A percentile compares a stretch with the other conserved stretches of the same genome.
Evolutionary conservation across 768 basidiomycete species (phyloP).

Genomic region (Termitomyces heimii): DNA sequence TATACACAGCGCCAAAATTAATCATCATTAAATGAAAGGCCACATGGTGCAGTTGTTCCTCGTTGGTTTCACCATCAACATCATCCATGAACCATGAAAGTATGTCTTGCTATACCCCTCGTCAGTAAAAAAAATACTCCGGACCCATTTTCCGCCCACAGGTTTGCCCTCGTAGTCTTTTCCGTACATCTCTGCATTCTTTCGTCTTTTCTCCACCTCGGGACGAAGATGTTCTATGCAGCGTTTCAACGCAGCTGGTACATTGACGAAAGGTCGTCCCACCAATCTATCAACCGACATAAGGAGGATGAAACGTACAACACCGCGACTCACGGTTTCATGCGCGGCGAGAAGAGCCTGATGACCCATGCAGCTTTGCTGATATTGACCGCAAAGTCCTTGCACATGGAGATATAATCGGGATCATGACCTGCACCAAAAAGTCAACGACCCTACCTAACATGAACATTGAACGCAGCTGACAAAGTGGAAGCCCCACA

Average conservation of each 20-base stretch:
- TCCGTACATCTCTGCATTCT: constrained; percentile 18
- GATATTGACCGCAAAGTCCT: constrained; percentile 13
- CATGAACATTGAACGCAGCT: background rate
- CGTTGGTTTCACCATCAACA: constrained; percentile 21
- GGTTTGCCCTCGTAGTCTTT: constrained; percentile 24
- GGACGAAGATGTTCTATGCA: constrained; percentile 17
- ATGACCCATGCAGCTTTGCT: constrained; percentile 16
- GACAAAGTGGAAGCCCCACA: constrained; percentile 22
- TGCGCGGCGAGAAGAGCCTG: constrained; percentile 18
- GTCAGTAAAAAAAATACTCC: background rate
- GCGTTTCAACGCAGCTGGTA: background rate
- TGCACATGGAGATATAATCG: constrained; percentile 13
- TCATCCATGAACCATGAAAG: constrained; percentile 41
- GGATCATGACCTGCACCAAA: constrained; percentile 15
- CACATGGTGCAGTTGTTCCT: constrained; percentile 23
- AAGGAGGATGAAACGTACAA: background rate
- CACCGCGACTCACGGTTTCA: constrained; percentile 17
- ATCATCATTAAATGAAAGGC: constrained; percentile 28
- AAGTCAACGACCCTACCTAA: background rate
- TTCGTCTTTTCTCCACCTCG: constrained; percentile 20
- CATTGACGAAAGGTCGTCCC: constrained; percentile 3
- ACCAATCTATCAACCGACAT: background rate
- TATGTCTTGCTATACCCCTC: constrained; percentile 34
- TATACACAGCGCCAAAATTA: constrained; percentile 40
- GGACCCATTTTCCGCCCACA: background rate